Evolutionary conservation across 768 basidiomycete genomes (phyloP), one percentile per base, ranked within the genome.

Genomic region (Russula virescens): DNA sequence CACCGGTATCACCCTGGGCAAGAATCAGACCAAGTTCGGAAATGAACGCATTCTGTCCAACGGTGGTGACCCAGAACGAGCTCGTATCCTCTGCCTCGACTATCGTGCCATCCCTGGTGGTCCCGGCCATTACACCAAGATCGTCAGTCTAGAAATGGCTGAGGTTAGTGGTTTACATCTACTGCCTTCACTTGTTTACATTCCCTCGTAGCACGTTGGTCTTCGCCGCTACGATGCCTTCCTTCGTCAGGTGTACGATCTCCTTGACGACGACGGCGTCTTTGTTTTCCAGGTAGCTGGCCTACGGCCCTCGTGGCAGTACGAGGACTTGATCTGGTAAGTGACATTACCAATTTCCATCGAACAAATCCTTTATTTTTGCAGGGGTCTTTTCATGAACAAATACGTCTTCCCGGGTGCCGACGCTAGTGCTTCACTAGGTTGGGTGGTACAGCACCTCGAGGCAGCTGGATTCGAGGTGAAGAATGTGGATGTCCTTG

Each of bases 401-500:
- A 94, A 94, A 71, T 98, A 99, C 68, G 77, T 99, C 72, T 99
- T 99, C 87, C 96, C 97, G 49, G 96, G 96, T 71, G 97, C 96
- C 3, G 97, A 99, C 70, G 97, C 97, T 0, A 92, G 88, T 2
- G 93, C 93, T 74, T 91, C 95, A 21, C 87, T 98, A 34, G 92
- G 90, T 45, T 98, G 96, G 96, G 94, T 97, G 60, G 81, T 99
- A 63, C 82, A 77, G 31, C 81, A 91, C 78, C 84, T 94, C 54
- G 94, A 98, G 76, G 78, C 79, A 31, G 94, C 91, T 62, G 95
- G 96, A 64, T 98, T 98, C 68, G 97, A 99, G 73, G 87, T 98
- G 64, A 98, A 97, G 79, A 93, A 90, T 69, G 78, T 96, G 58
- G 97, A 99, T 64, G 96, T 98, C 42, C 86, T 98, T 38, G 97